phyloP scores from a whole-genome alignment of 1,139 yeast species.

The Casaregolazyma suthepensis region DNA sequence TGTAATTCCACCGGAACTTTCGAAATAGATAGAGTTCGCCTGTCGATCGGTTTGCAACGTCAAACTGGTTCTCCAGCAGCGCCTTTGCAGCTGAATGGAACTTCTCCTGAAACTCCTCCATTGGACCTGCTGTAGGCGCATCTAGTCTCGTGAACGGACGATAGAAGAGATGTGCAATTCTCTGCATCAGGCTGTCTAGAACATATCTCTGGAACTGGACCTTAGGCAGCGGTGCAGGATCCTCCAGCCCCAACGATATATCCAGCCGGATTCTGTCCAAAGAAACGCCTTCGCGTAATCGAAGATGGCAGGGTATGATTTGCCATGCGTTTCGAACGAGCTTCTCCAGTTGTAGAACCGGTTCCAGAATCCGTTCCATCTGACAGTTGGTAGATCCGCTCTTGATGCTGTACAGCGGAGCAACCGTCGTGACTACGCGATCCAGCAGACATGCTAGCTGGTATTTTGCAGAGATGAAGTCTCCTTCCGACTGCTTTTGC shows the following conservation, averaged over 20 bases:
- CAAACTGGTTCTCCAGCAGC: constrained; percentile 16
- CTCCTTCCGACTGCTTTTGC: constrained; percentile 10
- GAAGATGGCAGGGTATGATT: neutral
- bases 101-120: constrained; percentile 9
- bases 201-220: constrained; percentile 14
- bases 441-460: constrained; percentile 10
- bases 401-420: constrained; percentile 9
- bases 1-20: constrained; percentile 16
- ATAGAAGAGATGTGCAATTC: constrained; percentile 12
- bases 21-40: constrained; percentile 10
- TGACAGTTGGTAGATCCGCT: constrained; percentile 6
- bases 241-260: constrained; percentile 12
- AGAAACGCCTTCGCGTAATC: neutral
- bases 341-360: constrained; percentile 8
- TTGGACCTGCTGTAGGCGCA: neutral
- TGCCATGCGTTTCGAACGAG: constrained; percentile 10
- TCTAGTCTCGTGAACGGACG: constrained; percentile 11
- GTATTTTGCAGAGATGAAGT: constrained; percentile 11
- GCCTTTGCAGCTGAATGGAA: constrained; percentile 13
- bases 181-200: constrained; percentile 15
- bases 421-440: constrained; percentile 9
- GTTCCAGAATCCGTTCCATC: neutral
- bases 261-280: constrained; percentile 10
- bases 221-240: constrained; percentile 12
- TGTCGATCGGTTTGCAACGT: constrained; percentile 11